Evolutionary conservation across 371 early-diverging fungal genomes (phyloP).

Genomic region (Rhizopus arrhizus): DNA sequence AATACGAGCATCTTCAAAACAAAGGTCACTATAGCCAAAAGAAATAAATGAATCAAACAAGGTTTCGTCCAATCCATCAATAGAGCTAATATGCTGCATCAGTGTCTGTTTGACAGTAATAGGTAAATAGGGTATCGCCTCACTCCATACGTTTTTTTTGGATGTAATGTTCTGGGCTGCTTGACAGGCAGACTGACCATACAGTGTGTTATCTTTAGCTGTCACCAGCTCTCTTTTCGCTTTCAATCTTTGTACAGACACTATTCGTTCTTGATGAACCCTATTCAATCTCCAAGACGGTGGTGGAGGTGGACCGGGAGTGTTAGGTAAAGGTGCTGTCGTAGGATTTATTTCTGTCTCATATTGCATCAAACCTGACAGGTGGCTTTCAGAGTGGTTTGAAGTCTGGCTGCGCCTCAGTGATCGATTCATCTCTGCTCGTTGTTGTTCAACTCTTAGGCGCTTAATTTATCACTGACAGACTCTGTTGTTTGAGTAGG

Average conservation of each 20-base stretch:
- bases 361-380: not conserved
- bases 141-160: not conserved
- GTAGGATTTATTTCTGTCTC: not conserved
- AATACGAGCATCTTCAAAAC: constrained; percentile 4
- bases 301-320: constrained; percentile 8
- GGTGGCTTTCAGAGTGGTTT: not conserved
- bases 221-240: not conserved
- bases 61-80: not conserved
- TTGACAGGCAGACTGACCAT: constrained; percentile 5
- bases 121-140: constrained; percentile 2
- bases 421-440: not conserved
- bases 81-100: not conserved
- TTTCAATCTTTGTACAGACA: not conserved
- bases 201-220: not conserved
- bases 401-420: not conserved
- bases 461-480: constrained; percentile 12
- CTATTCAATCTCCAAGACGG: constrained; percentile 8
- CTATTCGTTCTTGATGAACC: not conserved
- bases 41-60: not conserved
- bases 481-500: not conserved
- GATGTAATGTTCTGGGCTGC: not conserved
- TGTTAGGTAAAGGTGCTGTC: not conserved
- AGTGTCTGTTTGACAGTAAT: constrained; percentile 1
- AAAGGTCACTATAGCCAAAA: constrained; percentile 2
- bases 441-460: constrained; percentile 5